Conservation (phyloP, 768 basidiomycete genomes). For the Mycena vulgaris region DNA sequence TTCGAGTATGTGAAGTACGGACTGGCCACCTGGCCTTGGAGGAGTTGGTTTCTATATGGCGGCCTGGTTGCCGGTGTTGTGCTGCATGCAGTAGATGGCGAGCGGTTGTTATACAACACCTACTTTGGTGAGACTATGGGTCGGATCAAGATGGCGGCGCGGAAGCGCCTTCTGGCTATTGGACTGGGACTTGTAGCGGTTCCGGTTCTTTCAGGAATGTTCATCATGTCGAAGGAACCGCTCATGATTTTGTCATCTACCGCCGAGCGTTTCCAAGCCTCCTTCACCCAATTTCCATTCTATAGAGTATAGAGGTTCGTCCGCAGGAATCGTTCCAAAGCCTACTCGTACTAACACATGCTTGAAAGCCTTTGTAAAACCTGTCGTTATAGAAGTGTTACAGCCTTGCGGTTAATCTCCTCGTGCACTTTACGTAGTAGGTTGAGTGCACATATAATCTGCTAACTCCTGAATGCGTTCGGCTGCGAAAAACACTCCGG, state of each 20-base stretch:
- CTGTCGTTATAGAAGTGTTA: not conserved
- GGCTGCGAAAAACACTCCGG: too few relatives aligned
- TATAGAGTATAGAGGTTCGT: slow-evolving; percentile 58
- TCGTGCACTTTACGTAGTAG: too few relatives aligned
- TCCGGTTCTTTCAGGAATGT: slow-evolving; percentile 72
- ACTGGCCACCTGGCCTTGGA: slow-evolving; percentile 71
- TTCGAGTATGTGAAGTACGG: slow-evolving; percentile 88
- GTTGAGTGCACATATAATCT: too few relatives aligned
- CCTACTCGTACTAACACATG: not conserved
- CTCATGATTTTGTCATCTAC: slow-evolving; percentile 68
- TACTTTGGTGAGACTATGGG: slow-evolving; percentile 55
- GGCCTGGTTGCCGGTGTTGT: slow-evolving; percentile 71
- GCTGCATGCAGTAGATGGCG: slow-evolving; percentile 77
- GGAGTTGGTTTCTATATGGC: slow-evolving; percentile 74
- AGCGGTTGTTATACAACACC: slow-evolving; percentile 65
- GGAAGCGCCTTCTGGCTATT: slow-evolving; percentile 46
- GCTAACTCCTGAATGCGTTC: too few relatives aligned
- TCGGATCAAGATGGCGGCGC: slow-evolving; percentile 37
- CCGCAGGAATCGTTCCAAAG: not conserved
- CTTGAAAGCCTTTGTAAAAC: not conserved
- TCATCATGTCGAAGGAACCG: slow-evolving; percentile 69
- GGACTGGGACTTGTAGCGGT: slow-evolving; percentile 56
- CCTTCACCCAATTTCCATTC: slow-evolving; percentile 61
- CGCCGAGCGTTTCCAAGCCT: slow-evolving; percentile 65
- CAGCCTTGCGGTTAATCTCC: too few relatives aligned